Evolutionary conservation across 257 asterid genomes (phyloP).

Genomic region (Plantago major): DNA sequence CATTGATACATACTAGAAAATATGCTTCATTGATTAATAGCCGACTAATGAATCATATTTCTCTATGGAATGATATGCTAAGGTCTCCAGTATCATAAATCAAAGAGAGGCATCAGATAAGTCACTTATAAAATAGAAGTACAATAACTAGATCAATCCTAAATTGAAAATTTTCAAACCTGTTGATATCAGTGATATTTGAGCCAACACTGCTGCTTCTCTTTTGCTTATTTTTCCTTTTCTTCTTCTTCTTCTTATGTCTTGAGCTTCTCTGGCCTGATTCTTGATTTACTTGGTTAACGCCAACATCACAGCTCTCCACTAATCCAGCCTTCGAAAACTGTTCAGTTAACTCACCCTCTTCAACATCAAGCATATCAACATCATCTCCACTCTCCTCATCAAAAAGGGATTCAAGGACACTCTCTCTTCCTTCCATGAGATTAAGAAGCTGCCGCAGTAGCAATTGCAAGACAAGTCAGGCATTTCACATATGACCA

Average conservation of each 20-base stretch:
- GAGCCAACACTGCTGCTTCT: slow-evolving; percentile 39
- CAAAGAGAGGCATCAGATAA: too few species aligned
- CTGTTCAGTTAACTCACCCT: slow-evolving; percentile 63
- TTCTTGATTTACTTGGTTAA: slow-evolving; percentile 32
- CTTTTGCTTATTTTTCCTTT: slow-evolving; percentile 53
- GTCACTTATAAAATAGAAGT: too few species aligned
- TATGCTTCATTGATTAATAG: too few species aligned
- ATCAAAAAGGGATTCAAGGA: slow-evolving; percentile 51
- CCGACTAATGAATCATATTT: too few species aligned
- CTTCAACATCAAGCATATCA: slow-evolving; percentile 84
- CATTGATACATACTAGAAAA: not conserved
- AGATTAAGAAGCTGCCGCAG: slow-evolving; percentile 20
- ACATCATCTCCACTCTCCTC: slow-evolving; percentile 48
- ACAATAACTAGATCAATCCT: slow-evolving; percentile 8
- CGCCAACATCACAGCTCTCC: slow-evolving; percentile 33
- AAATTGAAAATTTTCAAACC: slow-evolving; percentile 29
- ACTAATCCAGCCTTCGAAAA: slow-evolving; percentile 35
- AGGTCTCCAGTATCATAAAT: too few species aligned
- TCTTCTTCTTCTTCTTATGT: slow-evolving; percentile 49
- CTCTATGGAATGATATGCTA: too few species aligned
- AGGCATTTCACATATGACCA: slow-evolving; percentile 11
- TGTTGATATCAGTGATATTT: slow-evolving; percentile 49
- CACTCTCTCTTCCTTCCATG: slow-evolving; percentile 59
- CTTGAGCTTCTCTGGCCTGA: slow-evolving; percentile 26
- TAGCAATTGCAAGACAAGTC: slow-evolving; percentile 2